Evolutionary conservation across 306 rosid species (phyloP).

Genomic region (Betula pendula): DNA sequence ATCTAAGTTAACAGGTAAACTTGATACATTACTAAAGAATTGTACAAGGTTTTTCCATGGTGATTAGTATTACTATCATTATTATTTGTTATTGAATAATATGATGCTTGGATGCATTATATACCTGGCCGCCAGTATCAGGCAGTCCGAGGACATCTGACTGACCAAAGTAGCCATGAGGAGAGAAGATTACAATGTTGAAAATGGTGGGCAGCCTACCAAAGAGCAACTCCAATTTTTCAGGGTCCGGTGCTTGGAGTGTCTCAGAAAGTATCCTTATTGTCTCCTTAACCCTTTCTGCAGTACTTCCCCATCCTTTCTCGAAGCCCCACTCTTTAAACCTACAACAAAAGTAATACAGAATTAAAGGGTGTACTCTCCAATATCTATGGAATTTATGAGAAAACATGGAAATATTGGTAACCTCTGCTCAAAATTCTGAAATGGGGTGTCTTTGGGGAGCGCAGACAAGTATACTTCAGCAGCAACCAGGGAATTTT

Average conservation of each 20-base stretch:
- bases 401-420: not conserved
- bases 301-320: slow-evolving; percentile 92
- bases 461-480: slow-evolving; percentile 60
- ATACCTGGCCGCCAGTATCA: slow-evolving; percentile 97
- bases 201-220: slow-evolving; percentile 72
- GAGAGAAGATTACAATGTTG: slow-evolving; percentile 77
- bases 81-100: not conserved
- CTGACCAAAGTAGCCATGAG: slow-evolving; percentile 97
- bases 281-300: slow-evolving; percentile 73
- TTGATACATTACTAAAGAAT: not conserved
- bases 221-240: slow-evolving; percentile 58
- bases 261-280: slow-evolving; percentile 66
- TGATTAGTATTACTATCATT: not conserved
- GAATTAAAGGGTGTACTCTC: not conserved
- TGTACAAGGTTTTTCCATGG: not conserved
- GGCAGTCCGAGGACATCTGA: slow-evolving; percentile 93
- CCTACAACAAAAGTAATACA: slow-evolving; percentile 38
- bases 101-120: not conserved
- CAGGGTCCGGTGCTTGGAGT: slow-evolving; percentile 85
- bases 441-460: slow-evolving; percentile 54
- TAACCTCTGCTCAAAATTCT: slow-evolving; percentile 67
- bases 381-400: not conserved
- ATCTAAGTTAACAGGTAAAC: not conserved
- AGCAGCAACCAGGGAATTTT: slow-evolving; percentile 58
- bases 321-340: slow-evolving; percentile 90